Evolutionary conservation across 2,329 filamentous ascomycete genomes (phyloP).

Genomic region (Metarhizium robertsii): DNA sequence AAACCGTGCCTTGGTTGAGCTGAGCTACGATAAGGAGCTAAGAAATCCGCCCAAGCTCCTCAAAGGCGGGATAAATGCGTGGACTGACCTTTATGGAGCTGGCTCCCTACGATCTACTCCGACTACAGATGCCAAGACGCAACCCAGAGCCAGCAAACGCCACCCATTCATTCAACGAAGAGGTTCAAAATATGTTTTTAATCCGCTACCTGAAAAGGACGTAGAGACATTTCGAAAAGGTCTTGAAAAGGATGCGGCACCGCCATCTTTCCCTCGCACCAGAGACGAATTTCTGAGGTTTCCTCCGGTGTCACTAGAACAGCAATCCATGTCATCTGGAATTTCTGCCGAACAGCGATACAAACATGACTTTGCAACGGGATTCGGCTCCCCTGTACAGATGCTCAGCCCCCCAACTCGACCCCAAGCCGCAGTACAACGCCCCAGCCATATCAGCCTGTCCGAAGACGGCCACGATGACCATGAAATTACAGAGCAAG

Average conservation of each 20-base stretch:
- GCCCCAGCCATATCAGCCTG: constrained; percentile 74
- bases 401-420: constrained; percentile 51
- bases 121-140: constrained; percentile 14
- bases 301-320: constrained; percentile 56
- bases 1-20: constrained; percentile 71
- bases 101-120: constrained; percentile 45
- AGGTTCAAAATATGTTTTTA: constrained; percentile 40
- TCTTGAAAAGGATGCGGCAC: constrained; percentile 55
- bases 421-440: constrained; percentile 57
- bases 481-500: constrained; percentile 22
- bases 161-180: constrained; percentile 23
- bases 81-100: constrained; percentile 72
- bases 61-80: constrained; percentile 74
- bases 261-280: constrained; percentile 51
- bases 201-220: constrained; percentile 74
- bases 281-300: constrained; percentile 82
- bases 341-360: constrained; percentile 13
- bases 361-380: constrained; percentile 21
- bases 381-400: constrained; percentile 34
- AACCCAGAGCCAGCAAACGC: constrained; percentile 9
- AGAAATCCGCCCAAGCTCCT: constrained; percentile 68
- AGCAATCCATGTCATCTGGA: constrained; percentile 49
- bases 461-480: constrained; percentile 27
- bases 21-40: constrained; percentile 70
- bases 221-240: constrained; percentile 72